Conservation (phyloP, 75 land plant genomes). For the Pinus tabuliformis region DNA sequence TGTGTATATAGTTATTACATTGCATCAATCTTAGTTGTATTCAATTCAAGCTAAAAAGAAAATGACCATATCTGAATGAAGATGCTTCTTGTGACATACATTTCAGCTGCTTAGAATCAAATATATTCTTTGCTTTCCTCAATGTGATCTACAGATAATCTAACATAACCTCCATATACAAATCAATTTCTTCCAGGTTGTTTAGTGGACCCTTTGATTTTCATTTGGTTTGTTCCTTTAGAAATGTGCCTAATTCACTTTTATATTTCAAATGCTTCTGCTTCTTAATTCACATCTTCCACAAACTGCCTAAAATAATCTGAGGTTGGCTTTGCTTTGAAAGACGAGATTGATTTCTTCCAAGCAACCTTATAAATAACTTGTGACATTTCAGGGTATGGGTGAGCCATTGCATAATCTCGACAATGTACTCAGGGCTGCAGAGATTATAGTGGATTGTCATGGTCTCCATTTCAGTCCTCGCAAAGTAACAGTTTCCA, state of each 20-base stretch:
- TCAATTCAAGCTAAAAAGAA: too few relatives aligned
- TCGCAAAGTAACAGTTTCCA: conserved; percentile 88
- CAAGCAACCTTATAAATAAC: neutral
- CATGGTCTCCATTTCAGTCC: conserved; percentile 94
- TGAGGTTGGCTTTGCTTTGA: neutral
- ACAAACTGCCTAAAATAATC: neutral
- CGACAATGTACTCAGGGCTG: conserved; percentile 82
- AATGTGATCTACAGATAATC: neutral
- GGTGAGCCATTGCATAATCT: conserved; percentile 95
- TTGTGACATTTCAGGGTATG: conserved; percentile 68
- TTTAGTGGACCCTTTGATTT: neutral
- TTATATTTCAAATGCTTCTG: neutral
- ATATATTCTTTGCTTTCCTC: neutral
- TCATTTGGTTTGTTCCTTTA: neutral
- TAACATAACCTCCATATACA: neutral
- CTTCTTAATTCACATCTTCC: neutral
- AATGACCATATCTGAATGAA: neutral
- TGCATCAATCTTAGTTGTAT: too few relatives aligned
- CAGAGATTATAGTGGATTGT: conserved; percentile 78
- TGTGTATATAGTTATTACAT: too few relatives aligned
- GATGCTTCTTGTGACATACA: neutral
- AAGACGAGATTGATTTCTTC: too few relatives aligned
- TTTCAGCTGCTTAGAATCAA: neutral
- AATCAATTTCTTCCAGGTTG: neutral
- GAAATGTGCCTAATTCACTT: neutral